Evolutionary conservation across 2,329 filamentous ascomycete genomes (phyloP).

Genomic region (Thyridium curvatum): DNA sequence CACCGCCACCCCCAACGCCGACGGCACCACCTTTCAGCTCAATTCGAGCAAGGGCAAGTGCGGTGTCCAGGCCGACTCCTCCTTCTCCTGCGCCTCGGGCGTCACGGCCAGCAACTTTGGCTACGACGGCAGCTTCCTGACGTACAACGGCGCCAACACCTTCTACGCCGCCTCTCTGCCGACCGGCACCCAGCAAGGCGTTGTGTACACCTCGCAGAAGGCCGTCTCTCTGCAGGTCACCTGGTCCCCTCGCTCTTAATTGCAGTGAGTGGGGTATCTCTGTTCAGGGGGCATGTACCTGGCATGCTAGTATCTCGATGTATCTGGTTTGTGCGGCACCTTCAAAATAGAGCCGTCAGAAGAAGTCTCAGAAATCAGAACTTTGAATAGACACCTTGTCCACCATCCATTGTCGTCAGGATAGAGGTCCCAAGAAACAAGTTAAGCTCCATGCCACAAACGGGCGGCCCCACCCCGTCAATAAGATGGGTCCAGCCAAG

Average conservation of each 20-base stretch:
- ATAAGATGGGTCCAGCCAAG: too few relatives aligned
- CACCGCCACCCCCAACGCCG: conserved; percentile 14
- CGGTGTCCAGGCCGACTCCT: conserved; percentile 7
- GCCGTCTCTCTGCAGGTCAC: conserved; percentile 13
- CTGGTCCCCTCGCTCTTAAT: conserved; percentile 7
- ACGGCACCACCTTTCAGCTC: conserved; percentile 13
- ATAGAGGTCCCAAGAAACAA: too few relatives aligned
- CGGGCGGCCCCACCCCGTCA: too few relatives aligned
- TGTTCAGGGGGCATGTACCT: too few relatives aligned
- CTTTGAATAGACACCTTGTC: too few relatives aligned
- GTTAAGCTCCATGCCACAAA: too few relatives aligned
- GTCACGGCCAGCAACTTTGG: conserved; percentile 13
- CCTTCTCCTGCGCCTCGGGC: conserved; percentile 11
- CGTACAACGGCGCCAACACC: conserved; percentile 9
- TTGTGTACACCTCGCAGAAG: conserved; percentile 12
- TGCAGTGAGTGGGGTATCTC: too few relatives aligned
- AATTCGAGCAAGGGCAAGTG: conserved; percentile 17
- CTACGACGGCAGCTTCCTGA: conserved; percentile 17
- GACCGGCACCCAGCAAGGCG: conserved; percentile 13
- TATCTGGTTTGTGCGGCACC: too few relatives aligned
- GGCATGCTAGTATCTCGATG: too few relatives aligned
- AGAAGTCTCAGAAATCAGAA: too few relatives aligned
- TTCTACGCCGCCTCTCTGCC: conserved; percentile 15
- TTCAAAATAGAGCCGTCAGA: too few relatives aligned
- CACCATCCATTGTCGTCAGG: too few relatives aligned